phyloP scores from a whole-genome alignment of 805 yeast genomes.

The Candida tammaniensis region DNA sequence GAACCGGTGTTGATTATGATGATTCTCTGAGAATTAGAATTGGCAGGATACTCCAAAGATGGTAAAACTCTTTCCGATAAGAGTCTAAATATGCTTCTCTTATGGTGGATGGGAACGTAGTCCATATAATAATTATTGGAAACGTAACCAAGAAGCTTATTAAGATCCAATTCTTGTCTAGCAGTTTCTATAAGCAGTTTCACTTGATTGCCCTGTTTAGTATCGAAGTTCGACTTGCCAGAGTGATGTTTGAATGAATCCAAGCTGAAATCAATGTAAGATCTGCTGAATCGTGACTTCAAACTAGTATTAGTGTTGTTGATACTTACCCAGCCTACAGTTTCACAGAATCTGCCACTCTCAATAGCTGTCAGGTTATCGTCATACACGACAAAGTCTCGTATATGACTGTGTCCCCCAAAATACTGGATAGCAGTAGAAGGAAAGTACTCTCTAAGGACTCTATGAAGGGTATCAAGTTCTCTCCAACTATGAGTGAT shows the following conservation, averaged over 20 bases:
- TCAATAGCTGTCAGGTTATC: slow-evolving; percentile 71
- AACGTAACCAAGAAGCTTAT: slow-evolving; percentile 62
- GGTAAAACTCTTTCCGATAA: slow-evolving; percentile 58
- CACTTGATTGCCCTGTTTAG: slow-evolving; percentile 51
- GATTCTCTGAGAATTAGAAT: slow-evolving; percentile 32
- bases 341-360: slow-evolving; percentile 91
- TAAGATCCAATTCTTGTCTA: slow-evolving; percentile 51
- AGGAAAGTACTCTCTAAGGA: slow-evolving; percentile 60
- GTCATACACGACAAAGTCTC: slow-evolving; percentile 78
- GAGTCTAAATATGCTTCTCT: slow-evolving; percentile 55
- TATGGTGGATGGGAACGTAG: slow-evolving; percentile 53
- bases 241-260: slow-evolving; percentile 66
- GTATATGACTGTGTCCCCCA: slow-evolving; percentile 92
- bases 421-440: slow-evolving; percentile 71
- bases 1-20: slow-evolving; percentile 84
- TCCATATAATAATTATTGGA: slow-evolving; percentile 63
- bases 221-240: slow-evolving; percentile 41
- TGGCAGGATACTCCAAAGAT: slow-evolving; percentile 21
- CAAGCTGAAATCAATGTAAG: slow-evolving; percentile 79
- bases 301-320: slow-evolving; percentile 15
- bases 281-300: slow-evolving; percentile 42
- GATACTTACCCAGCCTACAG: slow-evolving; percentile 79
- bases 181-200: slow-evolving; percentile 42
- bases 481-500: slow-evolving; percentile 52
- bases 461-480: slow-evolving; percentile 42